Evolutionary conservation across 768 basidiomycete species (phyloP).

Genomic region (Psilocybe cyanescens): DNA sequence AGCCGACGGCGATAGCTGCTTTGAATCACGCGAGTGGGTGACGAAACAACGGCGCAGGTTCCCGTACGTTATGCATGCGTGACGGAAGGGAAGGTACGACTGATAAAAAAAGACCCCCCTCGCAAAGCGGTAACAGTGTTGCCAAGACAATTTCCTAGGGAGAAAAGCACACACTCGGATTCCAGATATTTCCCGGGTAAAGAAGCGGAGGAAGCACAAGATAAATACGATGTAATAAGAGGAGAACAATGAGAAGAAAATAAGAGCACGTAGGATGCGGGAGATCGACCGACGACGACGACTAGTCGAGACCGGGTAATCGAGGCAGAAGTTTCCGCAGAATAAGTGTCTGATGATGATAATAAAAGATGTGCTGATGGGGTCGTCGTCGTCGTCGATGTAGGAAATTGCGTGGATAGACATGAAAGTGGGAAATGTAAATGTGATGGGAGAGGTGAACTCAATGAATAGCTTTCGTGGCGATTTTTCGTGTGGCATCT

Average conservation of each 20-base stretch:
- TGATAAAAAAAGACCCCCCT: not conserved
- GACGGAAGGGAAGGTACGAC: not conserved
- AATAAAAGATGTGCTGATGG: not conserved
- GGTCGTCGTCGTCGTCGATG: not conserved
- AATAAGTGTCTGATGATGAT: not conserved
- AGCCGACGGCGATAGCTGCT: conserved; percentile 1
- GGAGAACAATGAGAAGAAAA: not conserved
- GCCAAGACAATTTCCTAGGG: conserved; percentile 4
- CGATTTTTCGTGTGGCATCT: conserved; percentile 4
- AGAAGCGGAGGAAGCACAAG: not conserved
- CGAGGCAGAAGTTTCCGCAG: not conserved
- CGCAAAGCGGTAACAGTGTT: not conserved
- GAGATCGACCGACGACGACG: not conserved
- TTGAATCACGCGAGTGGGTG: not conserved
- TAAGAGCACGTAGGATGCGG: conserved; percentile 1
- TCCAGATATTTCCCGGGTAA: conserved; percentile 9
- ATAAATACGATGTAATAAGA: conserved; percentile 9
- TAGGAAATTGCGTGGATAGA: not conserved
- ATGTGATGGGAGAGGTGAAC: not conserved
- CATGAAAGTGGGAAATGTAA: not conserved
- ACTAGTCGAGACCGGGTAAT: not conserved
- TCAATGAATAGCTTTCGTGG: not conserved
- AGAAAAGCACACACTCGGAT: not conserved
- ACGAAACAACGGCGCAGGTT: not conserved
- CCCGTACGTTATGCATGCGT: not conserved